A percentile compares a stretch with the other conserved stretches of the same genome.
These are phyloP conservation scores for Pistacia atlantica DNA, from an alignment of 345 rosid species.

Conservation along the genomic window DNA sequence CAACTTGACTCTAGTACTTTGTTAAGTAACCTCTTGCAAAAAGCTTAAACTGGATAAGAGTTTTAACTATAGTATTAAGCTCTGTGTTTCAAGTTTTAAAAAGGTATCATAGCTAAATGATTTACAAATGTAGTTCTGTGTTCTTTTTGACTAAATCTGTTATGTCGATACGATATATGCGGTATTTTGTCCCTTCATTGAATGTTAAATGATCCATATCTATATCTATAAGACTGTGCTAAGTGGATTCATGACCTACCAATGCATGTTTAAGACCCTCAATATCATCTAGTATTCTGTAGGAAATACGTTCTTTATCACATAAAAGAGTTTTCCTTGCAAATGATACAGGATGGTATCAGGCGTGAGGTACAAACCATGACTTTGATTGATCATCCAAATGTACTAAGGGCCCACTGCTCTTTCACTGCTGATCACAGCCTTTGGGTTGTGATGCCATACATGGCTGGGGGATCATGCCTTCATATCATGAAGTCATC, in stretches of 20 bases:
- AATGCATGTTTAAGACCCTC: slow-evolving; percentile 11
- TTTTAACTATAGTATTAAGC: too few relatives aligned
- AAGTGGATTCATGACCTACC: background rate
- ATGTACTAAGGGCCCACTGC: slow-evolving; percentile 82
- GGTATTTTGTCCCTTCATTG: background rate
- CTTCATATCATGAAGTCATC: slow-evolving; percentile 90
- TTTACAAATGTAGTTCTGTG: slow-evolving; percentile 16
- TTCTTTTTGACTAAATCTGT: background rate
- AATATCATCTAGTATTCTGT: background rate
- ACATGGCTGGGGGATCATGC: slow-evolving; percentile 99
- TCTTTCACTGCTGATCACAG: slow-evolving; percentile 77
- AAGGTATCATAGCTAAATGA: slow-evolving; percentile 8
- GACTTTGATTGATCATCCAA: slow-evolving; percentile 89
- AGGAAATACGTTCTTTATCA: background rate
- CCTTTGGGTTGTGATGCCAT: slow-evolving; percentile 99
- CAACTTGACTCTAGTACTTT: too few relatives aligned
- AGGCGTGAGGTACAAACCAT: slow-evolving; percentile 96
- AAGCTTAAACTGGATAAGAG: too few relatives aligned
- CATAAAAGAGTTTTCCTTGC: slow-evolving; percentile 3
- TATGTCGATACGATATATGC: background rate
- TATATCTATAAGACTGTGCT: background rate
- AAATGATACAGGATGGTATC: slow-evolving; percentile 80
- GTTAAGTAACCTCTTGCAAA: too few relatives aligned
- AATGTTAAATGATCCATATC: background rate
- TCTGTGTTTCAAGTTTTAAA: slow-evolving; percentile 1